These are phyloP conservation scores for Sphaerulina vaccinii DNA, from an alignment of 2,329 filamentous ascomycete species.

Conservation along the genomic window DNA sequence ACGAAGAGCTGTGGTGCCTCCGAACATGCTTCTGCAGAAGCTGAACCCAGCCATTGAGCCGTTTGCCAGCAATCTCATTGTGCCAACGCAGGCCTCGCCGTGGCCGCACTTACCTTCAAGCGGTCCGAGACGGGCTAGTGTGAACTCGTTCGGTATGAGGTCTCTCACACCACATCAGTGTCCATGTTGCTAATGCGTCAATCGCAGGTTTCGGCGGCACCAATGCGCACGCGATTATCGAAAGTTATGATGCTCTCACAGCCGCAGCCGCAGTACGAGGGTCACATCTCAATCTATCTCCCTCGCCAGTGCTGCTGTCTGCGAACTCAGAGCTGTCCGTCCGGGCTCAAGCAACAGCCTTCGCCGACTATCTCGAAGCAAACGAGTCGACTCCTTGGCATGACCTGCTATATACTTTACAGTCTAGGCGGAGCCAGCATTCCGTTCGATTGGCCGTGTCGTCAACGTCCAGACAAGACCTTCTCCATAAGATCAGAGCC, in stretches of 20 bases:
- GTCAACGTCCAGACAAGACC: background rate
- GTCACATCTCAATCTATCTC: background rate
- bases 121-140: constrained; percentile 13
- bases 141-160: constrained; percentile 28
- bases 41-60: constrained; percentile 32
- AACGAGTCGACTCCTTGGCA: background rate
- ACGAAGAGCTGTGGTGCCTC: constrained; percentile 5
- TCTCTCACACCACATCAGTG: background rate
- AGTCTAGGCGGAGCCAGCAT: constrained; percentile 8
- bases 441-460: background rate
- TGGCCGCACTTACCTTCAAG: constrained; percentile 5
- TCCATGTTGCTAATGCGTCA: background rate
- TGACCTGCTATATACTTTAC: constrained; percentile 1
- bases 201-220: constrained; percentile 13
- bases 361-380: constrained; percentile 1
- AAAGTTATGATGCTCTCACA: background rate
- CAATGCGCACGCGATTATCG: constrained; percentile 17
- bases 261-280: background rate
- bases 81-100: constrained; percentile 12
- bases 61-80: constrained; percentile 17
- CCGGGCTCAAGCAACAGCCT: background rate
- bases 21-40: constrained; percentile 27
- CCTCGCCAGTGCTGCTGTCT: constrained; percentile 7
- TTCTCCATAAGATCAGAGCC: constrained; percentile 3
- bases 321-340: constrained; percentile 4